Percentiles rank a stretch among this genome's conserved stretches.
Evolutionary conservation across 768 basidiomycete species (phyloP).

Genomic region (Sarcodon aspratus): DNA sequence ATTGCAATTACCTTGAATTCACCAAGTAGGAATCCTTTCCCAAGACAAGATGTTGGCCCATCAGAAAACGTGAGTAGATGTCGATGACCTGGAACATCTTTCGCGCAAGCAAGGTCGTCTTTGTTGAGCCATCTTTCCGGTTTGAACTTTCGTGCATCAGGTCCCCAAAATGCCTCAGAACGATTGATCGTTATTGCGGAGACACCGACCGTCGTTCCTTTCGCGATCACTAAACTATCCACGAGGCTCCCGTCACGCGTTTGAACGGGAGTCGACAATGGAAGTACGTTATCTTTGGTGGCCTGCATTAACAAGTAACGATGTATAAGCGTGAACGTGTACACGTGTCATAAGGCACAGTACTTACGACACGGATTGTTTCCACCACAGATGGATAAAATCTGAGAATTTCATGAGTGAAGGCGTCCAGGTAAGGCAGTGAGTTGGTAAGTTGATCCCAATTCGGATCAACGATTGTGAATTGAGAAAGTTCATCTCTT

Average conservation of each 20-base stretch:
- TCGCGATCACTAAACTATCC: no score
- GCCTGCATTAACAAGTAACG: no score
- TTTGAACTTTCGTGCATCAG: slow-evolving; percentile 29
- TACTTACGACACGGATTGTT: no score
- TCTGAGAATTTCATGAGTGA: no score
- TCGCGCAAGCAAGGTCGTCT: slow-evolving; percentile 17
- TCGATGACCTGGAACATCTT: slow-evolving; percentile 23
- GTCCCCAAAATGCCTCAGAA: slow-evolving; percentile 30
- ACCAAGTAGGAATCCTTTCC: slow-evolving; percentile 29
- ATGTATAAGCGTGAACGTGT: no score
- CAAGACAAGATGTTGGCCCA: slow-evolving; percentile 33
- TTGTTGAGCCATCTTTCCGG: slow-evolving; percentile 31
- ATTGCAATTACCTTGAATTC: slow-evolving; percentile 25
- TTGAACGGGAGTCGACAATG: no score
- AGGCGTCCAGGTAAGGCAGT: no score
- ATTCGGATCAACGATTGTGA: slow-evolving; percentile 32
- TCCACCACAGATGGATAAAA: no score
- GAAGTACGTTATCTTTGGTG: no score
- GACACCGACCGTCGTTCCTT: slow-evolving; percentile 25
- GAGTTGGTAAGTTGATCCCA: no score
- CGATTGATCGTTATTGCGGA: slow-evolving; percentile 30
- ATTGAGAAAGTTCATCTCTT: slow-evolving; percentile 33
- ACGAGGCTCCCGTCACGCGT: no score
- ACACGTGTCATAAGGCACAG: no score
- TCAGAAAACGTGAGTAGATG: slow-evolving; percentile 34